These are phyloP conservation scores for Colletotrichum navitas DNA, from an alignment of 2,329 filamentous ascomycete genomes.

Conservation along the genomic window DNA sequence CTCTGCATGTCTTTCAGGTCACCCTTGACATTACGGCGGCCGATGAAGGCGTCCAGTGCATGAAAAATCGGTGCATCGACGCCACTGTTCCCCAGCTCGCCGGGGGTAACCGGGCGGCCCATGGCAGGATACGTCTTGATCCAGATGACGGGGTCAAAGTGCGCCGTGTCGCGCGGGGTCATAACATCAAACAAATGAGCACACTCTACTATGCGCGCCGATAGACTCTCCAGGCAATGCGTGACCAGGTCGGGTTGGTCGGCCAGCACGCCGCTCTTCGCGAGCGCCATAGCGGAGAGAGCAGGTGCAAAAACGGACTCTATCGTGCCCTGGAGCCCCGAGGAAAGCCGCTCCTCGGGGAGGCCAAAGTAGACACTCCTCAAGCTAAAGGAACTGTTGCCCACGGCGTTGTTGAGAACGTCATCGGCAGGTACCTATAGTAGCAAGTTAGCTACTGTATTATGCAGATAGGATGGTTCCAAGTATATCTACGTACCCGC, in stretches of 20 bases:
- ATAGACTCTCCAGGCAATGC: slow-evolving; percentile 28
- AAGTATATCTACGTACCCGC: slow-evolving; percentile 18
- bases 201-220: slow-evolving; percentile 27
- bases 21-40: slow-evolving; percentile 26
- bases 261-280: slow-evolving; percentile 31
- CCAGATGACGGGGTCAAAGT: slow-evolving; percentile 37
- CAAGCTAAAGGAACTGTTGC: slow-evolving; percentile 21
- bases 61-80: slow-evolving; percentile 36
- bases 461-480: background rate
- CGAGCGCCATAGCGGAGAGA: slow-evolving; percentile 31
- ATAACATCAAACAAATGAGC: slow-evolving; percentile 33
- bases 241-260: slow-evolving; percentile 29
- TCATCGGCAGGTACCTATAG: slow-evolving; percentile 36
- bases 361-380: slow-evolving; percentile 34
- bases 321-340: slow-evolving; percentile 35
- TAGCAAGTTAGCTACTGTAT: slow-evolving; percentile 8
- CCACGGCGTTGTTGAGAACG: slow-evolving; percentile 36
- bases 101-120: slow-evolving; percentile 25
- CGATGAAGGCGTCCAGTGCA: slow-evolving; percentile 33
- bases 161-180: slow-evolving; percentile 30
- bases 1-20: slow-evolving; percentile 34
- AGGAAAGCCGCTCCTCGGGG: slow-evolving; percentile 33
- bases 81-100: slow-evolving; percentile 37
- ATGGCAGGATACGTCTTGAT: slow-evolving; percentile 40
- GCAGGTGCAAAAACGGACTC: slow-evolving; percentile 31